phyloP scores from a whole-genome alignment of 768 basidiomycete species.

The Termitomyces titanicus region DNA sequence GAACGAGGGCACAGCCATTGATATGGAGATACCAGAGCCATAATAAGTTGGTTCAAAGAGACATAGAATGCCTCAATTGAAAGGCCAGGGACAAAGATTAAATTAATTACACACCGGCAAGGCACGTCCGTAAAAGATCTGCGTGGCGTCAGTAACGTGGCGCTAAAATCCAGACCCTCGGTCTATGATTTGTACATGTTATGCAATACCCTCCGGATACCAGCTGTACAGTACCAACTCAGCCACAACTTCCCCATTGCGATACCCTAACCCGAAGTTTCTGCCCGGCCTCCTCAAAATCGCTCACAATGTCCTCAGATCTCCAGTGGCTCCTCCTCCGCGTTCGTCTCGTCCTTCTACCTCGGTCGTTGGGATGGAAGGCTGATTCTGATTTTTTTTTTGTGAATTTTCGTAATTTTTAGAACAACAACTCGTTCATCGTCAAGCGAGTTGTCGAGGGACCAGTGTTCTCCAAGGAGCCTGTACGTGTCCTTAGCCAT shows the following conservation, averaged over 20 bases:
- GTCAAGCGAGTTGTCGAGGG: conserved; percentile 76
- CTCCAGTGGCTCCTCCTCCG: conserved; percentile 93
- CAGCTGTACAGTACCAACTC: conserved; percentile 37
- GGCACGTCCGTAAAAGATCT: too few species aligned
- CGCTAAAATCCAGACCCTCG: background rate
- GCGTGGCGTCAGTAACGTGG: background rate
- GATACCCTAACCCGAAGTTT: conserved; percentile 17
- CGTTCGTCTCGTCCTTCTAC: conserved; percentile 42
- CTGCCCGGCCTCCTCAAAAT: conserved; percentile 13
- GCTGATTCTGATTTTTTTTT: background rate
- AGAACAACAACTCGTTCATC: conserved; percentile 84
- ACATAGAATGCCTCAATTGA: too few species aligned
- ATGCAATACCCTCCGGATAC: conserved; percentile 11
- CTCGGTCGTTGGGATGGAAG: background rate
- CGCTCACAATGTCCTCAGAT: conserved; percentile 74
- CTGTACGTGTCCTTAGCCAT: conserved; percentile 42
- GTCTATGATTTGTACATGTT: conserved; percentile 26
- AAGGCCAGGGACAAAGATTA: too few species aligned
- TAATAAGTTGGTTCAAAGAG: too few species aligned
- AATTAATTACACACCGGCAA: too few species aligned
- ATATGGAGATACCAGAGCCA: too few species aligned
- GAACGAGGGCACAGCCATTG: too few species aligned
- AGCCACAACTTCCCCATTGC: conserved; percentile 30
- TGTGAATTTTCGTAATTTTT: conserved; percentile 13
- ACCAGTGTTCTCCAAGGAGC: conserved; percentile 81